Percentiles rank a stretch among this genome's conserved stretches.
These are phyloP conservation scores for Trichophyton benhamiae DNA, from an alignment of 2,329 filamentous ascomycete genomes.

Conservation along the genomic window DNA sequence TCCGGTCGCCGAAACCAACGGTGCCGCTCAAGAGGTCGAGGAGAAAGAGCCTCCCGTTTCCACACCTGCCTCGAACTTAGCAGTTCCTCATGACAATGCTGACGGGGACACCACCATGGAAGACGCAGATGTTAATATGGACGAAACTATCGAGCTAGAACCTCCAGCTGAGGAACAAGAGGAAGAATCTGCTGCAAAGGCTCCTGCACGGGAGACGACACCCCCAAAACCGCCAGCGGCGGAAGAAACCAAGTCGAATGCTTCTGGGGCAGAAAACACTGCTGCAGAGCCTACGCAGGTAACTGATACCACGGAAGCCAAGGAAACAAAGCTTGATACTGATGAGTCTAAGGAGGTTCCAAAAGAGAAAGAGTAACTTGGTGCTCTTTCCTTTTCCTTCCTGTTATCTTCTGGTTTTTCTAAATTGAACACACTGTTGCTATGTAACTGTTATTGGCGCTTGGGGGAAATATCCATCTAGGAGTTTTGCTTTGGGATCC, in stretches of 20 bases:
- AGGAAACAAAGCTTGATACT: conserved; percentile 12
- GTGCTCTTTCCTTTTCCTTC: not conserved
- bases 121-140: conserved; percentile 20
- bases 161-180: conserved; percentile 9
- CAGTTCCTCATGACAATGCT: conserved; percentile 19
- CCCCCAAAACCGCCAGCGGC: conserved; percentile 17
- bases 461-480: conserved; percentile 2
- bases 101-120: conserved; percentile 28
- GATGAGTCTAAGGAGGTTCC: conserved; percentile 9
- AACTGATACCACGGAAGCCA: conserved; percentile 7
- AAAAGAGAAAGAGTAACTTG: conserved; percentile 11
- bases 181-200: conserved; percentile 14
- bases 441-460: conserved; percentile 7
- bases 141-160: conserved; percentile 7
- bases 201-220: conserved; percentile 10
- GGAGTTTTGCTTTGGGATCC: conserved; percentile 7
- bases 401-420: not conserved
- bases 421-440: not conserved
- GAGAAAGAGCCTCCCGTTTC: conserved; percentile 21
- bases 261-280: not conserved
- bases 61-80: conserved; percentile 21
- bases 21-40: conserved; percentile 18
- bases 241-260: conserved; percentile 9
- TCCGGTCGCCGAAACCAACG: conserved; percentile 22
- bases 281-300: conserved; percentile 1